A percentile compares a stretch with the other conserved stretches of the same genome.
Evolutionary conservation across 768 basidiomycete genomes (phyloP).

Genomic region (Phylloporus sp.): DNA sequence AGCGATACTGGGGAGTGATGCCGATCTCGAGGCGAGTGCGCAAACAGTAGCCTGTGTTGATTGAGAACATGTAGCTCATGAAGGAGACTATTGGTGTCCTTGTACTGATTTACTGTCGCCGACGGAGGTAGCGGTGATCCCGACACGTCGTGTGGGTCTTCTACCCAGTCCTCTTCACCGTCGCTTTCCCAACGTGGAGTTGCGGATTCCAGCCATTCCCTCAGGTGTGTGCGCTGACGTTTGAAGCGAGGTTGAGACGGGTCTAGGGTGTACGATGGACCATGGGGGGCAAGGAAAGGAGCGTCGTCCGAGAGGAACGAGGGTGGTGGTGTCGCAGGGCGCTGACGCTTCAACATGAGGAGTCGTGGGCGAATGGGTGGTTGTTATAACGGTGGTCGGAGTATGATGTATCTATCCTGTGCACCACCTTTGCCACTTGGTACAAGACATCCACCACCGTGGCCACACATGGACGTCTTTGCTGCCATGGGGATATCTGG

Average conservation of each 20-base stretch:
- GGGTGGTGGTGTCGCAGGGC: conserved; percentile 41
- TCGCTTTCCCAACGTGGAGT: conserved; percentile 19
- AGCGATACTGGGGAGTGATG: not conserved
- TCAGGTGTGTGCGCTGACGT: conserved; percentile 45
- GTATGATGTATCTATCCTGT: conserved; percentile 11
- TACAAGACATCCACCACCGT: conserved; percentile 16
- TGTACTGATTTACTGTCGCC: conserved; percentile 40
- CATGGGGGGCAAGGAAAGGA: conserved; percentile 10
- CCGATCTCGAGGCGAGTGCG: conserved; percentile 12
- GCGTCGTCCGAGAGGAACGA: conserved; percentile 18
- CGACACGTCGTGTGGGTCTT: conserved; percentile 33
- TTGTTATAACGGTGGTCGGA: conserved; percentile 18
- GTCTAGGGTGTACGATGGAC: conserved; percentile 7
- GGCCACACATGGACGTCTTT: conserved; percentile 64
- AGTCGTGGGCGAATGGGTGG: conserved; percentile 6
- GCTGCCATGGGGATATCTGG: conserved; percentile 80
- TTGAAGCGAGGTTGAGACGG: conserved; percentile 37
- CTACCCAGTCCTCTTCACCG: conserved; percentile 32
- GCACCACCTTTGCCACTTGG: conserved; percentile 18
- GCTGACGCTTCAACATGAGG: conserved; percentile 53
- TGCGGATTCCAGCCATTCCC: conserved; percentile 40
- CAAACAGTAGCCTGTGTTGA: conserved; percentile 54
- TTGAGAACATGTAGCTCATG: conserved; percentile 67
- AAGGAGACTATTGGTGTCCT: conserved; percentile 57
- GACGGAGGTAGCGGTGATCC: conserved; percentile 10